Base-by-base conservation (phyloP, 768 basidiomycete genomes). In the Suillus hirtellus region DNA sequence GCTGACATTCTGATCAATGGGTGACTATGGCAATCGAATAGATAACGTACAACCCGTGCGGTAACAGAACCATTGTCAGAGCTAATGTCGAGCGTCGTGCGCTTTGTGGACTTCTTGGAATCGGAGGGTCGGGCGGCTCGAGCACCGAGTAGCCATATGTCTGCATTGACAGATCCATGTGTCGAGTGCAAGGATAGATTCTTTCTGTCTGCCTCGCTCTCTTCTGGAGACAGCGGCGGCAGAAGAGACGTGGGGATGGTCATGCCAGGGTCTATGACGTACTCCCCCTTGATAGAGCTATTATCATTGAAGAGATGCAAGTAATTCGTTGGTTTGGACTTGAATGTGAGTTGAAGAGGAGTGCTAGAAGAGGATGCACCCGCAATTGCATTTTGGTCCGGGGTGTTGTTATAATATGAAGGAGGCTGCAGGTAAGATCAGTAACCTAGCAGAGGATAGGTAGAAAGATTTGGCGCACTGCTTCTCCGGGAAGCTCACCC, bases 221-320 rank as follows among this genome's bases (percentile, higher is more conserved):
- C 76, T 24, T 69, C 74, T 0, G 61, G 60, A 5, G 59, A 47
- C 0, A 84, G 66, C 27, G 82, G 78, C 3, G 81, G 77, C 8
- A 84, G 70, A 43, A 81, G 60, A 19, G 74, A 62, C 0, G 68
- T 4, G 0, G 84, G 83, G 52, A 85, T 75, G 12, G 59, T 37
- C 24, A 84, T 69, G 21, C 70, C 64, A 1, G 84, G 79, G 62
- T 85, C 79, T 46, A 85, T 71, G 40, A 80, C 68, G 72, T 82
- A 84, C 56, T 72, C 67, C 43, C 74, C 73, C 3, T 52, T 62
- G 54, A 74, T 42, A n/a, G 44, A 1, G 43, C 31, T 43, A 17
- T 64, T 4, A 14, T 55, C 54, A 14, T 64, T 65, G 54, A 40
- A 60, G 0, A 74, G 59, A 1, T 42, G 3, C 40, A 76, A 66